These are phyloP conservation scores for Microbotryum silenes-acaulis DNA, from an alignment of 1,284 basidiomycete species.

Conservation along the genomic window DNA sequence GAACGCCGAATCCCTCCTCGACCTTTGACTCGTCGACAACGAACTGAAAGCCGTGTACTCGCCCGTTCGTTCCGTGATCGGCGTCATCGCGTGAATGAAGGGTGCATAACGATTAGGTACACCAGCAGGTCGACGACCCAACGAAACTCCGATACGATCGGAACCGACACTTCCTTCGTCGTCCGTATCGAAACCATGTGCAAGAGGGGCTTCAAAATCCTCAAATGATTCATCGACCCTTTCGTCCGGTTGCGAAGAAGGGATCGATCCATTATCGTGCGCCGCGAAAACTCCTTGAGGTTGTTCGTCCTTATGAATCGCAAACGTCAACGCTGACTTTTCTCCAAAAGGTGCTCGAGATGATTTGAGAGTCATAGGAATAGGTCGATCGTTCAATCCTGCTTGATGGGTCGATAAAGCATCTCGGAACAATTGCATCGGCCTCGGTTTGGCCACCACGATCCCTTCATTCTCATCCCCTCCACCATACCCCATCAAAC, in stretches of 20 bases:
- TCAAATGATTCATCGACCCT: not conserved
- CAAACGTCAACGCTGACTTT: constrained; percentile 32
- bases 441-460: not conserved
- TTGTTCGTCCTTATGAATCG: constrained; percentile 39
- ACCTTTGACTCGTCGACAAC: constrained; percentile 11
- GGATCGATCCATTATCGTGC: constrained; percentile 25
- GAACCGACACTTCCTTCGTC: not conserved
- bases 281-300: constrained; percentile 37
- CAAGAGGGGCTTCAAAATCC: constrained; percentile 12
- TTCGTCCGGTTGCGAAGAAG: constrained; percentile 15
- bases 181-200: not conserved
- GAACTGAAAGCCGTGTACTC: constrained; percentile 55
- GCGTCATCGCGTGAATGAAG: constrained; percentile 67
- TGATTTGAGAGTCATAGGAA: constrained; percentile 23
- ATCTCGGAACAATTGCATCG: constrained; percentile 18
- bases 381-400: constrained; percentile 11
- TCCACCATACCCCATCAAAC: not conserved
- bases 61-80: constrained; percentile 83
- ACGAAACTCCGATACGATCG: constrained; percentile 19
- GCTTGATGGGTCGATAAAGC: not conserved
- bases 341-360: constrained; percentile 25
- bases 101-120: constrained; percentile 26
- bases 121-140: constrained; percentile 17
- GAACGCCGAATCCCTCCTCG: constrained; percentile 20
- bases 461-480: constrained; percentile 11